Conservation (phyloP, 345 rosid species). For the Camelina neglecta region DNA sequence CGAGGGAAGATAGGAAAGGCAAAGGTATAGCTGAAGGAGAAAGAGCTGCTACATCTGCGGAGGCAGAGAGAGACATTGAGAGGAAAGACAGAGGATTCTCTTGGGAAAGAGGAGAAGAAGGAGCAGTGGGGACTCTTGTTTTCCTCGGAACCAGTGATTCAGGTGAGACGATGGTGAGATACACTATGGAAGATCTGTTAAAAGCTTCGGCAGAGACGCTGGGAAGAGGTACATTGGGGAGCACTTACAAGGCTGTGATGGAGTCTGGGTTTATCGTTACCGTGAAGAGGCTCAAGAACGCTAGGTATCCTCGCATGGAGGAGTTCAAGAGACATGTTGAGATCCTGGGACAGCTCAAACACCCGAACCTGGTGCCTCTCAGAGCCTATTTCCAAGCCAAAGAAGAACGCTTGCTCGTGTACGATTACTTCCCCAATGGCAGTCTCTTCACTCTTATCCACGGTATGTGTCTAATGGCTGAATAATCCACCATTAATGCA, state of each 20-base stretch:
- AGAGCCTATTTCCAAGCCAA: slow-evolving; percentile 93
- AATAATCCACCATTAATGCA: neutral
- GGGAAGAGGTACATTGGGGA: slow-evolving; percentile 88
- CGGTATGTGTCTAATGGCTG: slow-evolving; percentile 54
- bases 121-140: slow-evolving; percentile 77
- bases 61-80: slow-evolving; percentile 47
- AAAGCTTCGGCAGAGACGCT: slow-evolving; percentile 94
- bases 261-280: slow-evolving; percentile 96
- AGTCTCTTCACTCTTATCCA: slow-evolving; percentile 93
- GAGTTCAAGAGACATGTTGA: slow-evolving; percentile 83
- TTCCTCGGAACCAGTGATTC: slow-evolving; percentile 62
- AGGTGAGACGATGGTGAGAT: slow-evolving; percentile 62
- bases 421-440: slow-evolving; percentile 97
- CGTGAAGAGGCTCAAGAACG: slow-evolving; percentile 85
- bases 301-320: slow-evolving; percentile 73
- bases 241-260: slow-evolving; percentile 95
- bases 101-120: slow-evolving; percentile 80
- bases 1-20: slow-evolving; percentile 45
- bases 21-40: slow-evolving; percentile 41
- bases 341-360: slow-evolving; percentile 72
- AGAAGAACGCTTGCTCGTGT: slow-evolving; percentile 91
- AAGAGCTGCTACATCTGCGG: slow-evolving; percentile 29
- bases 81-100: slow-evolving; percentile 64
- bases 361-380: slow-evolving; percentile 85
- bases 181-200: slow-evolving; percentile 78